A percentile compares a stretch with the other conserved stretches of the same genome.
Conservation (phyloP, 345 rosid species). For the Raphanus sativus region DNA sequence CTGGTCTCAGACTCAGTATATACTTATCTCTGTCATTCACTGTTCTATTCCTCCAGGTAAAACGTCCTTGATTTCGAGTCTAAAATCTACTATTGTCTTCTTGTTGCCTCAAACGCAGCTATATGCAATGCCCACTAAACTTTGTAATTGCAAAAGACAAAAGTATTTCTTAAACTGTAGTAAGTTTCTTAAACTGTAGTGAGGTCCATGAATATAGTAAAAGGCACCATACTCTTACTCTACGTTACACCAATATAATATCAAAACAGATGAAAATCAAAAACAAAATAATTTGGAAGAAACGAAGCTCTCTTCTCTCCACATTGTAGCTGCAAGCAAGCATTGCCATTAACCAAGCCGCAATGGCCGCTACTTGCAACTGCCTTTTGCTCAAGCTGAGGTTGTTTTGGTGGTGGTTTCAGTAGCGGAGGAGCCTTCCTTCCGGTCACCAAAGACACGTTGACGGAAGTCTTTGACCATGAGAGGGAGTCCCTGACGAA, state of each 20-base stretch:
- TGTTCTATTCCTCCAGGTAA: too few relatives aligned
- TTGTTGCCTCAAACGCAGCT: neutral
- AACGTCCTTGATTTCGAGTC: neutral
- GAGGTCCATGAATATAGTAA: constrained; percentile 11
- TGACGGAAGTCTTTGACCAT: constrained; percentile 79
- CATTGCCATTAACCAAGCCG: neutral
- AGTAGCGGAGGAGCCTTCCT: constrained; percentile 35
- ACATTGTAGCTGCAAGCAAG: constrained; percentile 5
- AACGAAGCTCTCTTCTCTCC: constrained; percentile 8
- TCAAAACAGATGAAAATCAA: constrained; percentile 12
- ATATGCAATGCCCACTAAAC: neutral
- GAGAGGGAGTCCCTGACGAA: constrained; percentile 74
- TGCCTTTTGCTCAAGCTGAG: constrained; percentile 31
- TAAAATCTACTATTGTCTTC: neutral
- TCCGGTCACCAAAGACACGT: constrained; percentile 65
- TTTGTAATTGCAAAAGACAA: constrained; percentile 19
- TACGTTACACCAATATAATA: constrained; percentile 26
- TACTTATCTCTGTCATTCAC: too few relatives aligned
- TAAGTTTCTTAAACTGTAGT: constrained; percentile 5
- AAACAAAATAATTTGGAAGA: constrained; percentile 6
- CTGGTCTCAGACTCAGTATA: too few relatives aligned
- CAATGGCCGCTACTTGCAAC: constrained; percentile 10
- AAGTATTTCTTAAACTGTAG: constrained; percentile 1
- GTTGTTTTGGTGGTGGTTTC: constrained; percentile 3
- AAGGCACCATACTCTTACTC: constrained; percentile 25